Base-by-base conservation (phyloP, 352 stramenopile genomes). In the Aphanomyces astaci region DNA sequence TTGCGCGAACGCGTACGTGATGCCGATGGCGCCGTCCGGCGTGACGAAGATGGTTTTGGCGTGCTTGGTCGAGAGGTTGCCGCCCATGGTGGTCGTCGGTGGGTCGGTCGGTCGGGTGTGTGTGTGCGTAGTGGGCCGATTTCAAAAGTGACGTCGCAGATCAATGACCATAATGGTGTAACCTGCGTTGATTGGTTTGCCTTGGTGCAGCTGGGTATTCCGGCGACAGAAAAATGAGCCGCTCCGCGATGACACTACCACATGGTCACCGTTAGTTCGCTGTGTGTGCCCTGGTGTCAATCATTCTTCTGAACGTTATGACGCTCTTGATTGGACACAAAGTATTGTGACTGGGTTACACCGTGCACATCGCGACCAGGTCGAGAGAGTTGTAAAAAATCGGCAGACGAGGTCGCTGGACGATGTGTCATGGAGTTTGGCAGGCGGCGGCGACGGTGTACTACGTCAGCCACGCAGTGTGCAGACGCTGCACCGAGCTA, bases 11-110 rank as follows among this genome's bases (percentile, higher is more conserved):
- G 28, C 32, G 33, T 63, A 45, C 32, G 30, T 63, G 54, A 63
- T 63, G 54, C 54, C 54, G n/a, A 63, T 48, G 11, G 54, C 28
- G 54, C 54, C 54, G 15, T 63, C 54, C 22, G 28, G 30, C 17
- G 28, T 48, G 17, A 48, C 5, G 30, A 49, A 63, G 7, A 63
- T 48, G 28, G 32, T 48, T 11, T 45, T 49, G 17, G 54, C n/a
- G 54, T 63, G 15, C 22, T 63, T 48, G 4, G 32, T 45, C 54
- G 54, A 63, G 28, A 48, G 30, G 22, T 45, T 48, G 28, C 54
- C 54, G 13, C 54, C 54, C 54, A 63, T 59, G 45, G 45, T 53
- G 13, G 45, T 53, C 22, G 39, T 46, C 39, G 39, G 9, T 17
- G 39, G 17, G 9, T 9, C 17, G n/a, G n/a, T n/a, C n/a, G n/a